These are phyloP conservation scores for Diaporthe sp. DNA, from an alignment of 2,329 filamentous ascomycete genomes.

Conservation along the genomic window DNA sequence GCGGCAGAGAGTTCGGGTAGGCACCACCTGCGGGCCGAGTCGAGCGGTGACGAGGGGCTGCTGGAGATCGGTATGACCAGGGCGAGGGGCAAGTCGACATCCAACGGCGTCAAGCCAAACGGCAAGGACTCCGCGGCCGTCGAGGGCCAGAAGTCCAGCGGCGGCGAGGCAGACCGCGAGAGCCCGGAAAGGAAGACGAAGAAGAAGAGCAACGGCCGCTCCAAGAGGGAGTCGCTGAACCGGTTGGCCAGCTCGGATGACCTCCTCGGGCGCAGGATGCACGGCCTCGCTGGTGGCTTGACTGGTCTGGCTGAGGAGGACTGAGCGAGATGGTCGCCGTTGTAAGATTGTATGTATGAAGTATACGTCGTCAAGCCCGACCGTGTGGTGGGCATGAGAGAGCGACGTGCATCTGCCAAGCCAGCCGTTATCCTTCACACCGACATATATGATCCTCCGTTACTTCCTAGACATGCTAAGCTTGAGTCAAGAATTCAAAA, in stretches of 20 bases:
- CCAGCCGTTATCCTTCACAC: not conserved
- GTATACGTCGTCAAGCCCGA: not conserved
- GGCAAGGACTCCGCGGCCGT: constrained; percentile 43
- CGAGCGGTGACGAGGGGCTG: constrained; percentile 84
- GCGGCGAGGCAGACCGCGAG: constrained; percentile 44
- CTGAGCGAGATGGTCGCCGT: not conserved
- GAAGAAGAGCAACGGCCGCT: constrained; percentile 46
- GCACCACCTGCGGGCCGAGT: constrained; percentile 68
- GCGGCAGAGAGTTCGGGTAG: constrained; percentile 48
- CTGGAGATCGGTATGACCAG: constrained; percentile 86
- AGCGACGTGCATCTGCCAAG: not conserved
- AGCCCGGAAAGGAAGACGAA: constrained; percentile 44
- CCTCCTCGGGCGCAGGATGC: constrained; percentile 68
- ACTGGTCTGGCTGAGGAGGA: constrained; percentile 61
- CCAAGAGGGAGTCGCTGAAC: constrained; percentile 55
- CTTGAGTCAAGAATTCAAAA: not conserved
- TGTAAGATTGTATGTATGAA: not conserved
- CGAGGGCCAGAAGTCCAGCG: constrained; percentile 36
- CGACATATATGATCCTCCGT: not conserved
- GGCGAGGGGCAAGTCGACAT: constrained; percentile 45
- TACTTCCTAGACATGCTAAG: not conserved
- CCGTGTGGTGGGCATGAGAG: not conserved
- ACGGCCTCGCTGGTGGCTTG: constrained; percentile 67
- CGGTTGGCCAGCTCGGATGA: constrained; percentile 71
- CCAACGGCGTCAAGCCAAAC: constrained; percentile 38